A percentile compares a stretch with the other conserved stretches of the same genome.
These are phyloP conservation scores for Podaxis carcinomalis DNA, from an alignment of 768 basidiomycete genomes.

Conservation along the genomic window DNA sequence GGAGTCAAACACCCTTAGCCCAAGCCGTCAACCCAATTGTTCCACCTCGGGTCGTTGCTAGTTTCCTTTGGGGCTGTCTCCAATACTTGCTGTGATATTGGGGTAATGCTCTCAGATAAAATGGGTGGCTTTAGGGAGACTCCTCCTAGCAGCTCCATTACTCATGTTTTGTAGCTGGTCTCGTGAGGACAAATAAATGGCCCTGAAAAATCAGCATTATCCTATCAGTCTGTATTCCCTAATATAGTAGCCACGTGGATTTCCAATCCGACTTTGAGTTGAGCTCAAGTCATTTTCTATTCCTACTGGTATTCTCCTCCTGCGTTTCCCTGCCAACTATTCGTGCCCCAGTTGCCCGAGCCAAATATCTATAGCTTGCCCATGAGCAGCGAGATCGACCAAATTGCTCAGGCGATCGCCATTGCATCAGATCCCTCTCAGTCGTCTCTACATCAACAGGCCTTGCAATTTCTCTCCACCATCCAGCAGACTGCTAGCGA, in stretches of 20 bases:
- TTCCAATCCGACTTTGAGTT: constrained; percentile 4
- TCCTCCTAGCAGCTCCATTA: too few species aligned
- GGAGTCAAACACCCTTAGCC: background rate
- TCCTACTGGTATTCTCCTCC: background rate
- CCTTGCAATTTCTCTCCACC: constrained; percentile 75
- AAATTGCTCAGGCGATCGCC: constrained; percentile 78
- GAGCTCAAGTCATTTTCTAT: background rate
- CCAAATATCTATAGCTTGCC: background rate
- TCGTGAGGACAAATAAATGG: background rate
- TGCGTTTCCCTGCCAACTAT: background rate
- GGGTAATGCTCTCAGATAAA: too few species aligned
- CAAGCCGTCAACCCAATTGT: background rate
- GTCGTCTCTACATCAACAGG: constrained; percentile 73
- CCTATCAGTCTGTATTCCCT: constrained; percentile 17
- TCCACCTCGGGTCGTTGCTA: background rate
- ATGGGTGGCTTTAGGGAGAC: too few species aligned
- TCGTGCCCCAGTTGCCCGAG: background rate
- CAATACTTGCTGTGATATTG: too few species aligned
- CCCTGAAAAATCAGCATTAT: constrained; percentile 26
- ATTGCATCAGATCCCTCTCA: constrained; percentile 83
- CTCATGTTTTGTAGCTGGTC: background rate
- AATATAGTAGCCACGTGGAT: constrained; percentile 7
- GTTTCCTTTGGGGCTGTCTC: too few species aligned
- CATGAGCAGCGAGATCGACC: constrained; percentile 77
- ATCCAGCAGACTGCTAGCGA: constrained; percentile 72